Conservation (phyloP, 257 asterid genomes). For the Buddleja alternifolia region DNA sequence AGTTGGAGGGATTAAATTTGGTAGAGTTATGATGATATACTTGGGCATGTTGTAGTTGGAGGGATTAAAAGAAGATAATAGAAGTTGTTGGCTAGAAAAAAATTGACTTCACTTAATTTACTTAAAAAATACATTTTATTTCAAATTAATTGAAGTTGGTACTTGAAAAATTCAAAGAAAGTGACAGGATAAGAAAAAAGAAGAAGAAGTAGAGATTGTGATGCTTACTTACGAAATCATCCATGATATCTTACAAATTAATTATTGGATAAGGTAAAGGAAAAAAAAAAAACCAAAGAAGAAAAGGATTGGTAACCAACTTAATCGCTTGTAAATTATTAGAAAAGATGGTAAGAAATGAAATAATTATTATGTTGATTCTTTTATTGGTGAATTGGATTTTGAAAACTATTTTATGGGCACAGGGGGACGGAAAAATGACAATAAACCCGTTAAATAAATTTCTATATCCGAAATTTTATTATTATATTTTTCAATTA, state of each 20-base stretch:
- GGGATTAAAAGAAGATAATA: constrained; percentile 29
- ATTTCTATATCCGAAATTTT: too few species aligned
- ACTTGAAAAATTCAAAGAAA: constrained; percentile 25
- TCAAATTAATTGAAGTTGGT: constrained; percentile 19
- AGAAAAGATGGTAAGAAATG: not conserved
- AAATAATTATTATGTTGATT: too few species aligned
- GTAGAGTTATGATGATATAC: not conserved
- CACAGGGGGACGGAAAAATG: too few species aligned
- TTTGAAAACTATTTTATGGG: too few species aligned
- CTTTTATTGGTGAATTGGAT: too few species aligned
- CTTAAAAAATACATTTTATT: constrained; percentile 11
- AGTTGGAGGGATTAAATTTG: constrained; percentile 30
- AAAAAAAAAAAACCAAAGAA: too few species aligned
- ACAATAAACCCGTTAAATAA: too few species aligned
- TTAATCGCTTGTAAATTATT: not conserved
- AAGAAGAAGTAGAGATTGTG: not conserved
- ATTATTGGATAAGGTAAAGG: not conserved
- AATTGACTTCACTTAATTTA: constrained; percentile 4
- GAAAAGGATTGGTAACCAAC: constrained; percentile 16
- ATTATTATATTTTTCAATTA: too few species aligned
- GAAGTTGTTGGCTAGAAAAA: constrained; percentile 20
- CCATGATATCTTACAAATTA: not conserved
- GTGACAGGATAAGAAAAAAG: constrained; percentile 1
- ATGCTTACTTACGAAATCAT: constrained; percentile 14
- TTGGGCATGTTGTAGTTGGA: constrained; percentile 28